A percentile compares a stretch with the other conserved stretches of the same genome.
Conservation (phyloP, 305 asterid genomes). For the Ajuga reptans region DNA sequence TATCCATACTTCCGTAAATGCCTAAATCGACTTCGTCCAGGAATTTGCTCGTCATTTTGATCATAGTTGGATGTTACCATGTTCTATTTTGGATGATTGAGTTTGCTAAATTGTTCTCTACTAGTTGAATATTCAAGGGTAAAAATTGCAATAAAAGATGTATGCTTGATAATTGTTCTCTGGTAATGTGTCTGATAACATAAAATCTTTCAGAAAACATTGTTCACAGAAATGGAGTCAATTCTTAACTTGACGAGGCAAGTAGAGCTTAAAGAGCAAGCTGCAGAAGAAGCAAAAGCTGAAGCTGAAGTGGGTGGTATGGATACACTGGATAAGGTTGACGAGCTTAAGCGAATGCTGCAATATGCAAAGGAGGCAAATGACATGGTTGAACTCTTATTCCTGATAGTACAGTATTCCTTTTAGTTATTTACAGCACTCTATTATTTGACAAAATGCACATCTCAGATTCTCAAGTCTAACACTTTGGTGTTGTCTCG, state of each 20-base stretch:
- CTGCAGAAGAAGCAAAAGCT: slow-evolving; percentile 46
- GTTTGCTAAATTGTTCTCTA: background rate
- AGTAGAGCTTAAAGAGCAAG: slow-evolving; percentile 64
- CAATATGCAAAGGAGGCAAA: slow-evolving; percentile 68
- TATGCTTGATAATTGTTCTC: background rate
- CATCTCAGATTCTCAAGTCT: background rate
- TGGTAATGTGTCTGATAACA: slow-evolving; percentile 6
- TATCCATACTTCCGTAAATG: background rate
- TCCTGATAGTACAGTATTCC: background rate
- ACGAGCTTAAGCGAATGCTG: slow-evolving; percentile 52
- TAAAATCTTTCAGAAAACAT: slow-evolving; percentile 46
- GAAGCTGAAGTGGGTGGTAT: slow-evolving; percentile 52
- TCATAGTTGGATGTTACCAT: background rate
- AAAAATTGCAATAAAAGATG: background rate
- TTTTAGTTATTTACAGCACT: background rate
- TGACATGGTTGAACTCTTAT: slow-evolving; percentile 49
- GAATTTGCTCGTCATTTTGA: background rate
- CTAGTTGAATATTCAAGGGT: background rate
- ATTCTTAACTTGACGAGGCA: slow-evolving; percentile 58
- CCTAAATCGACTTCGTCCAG: background rate
- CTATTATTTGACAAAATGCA: background rate
- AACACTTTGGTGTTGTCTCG: slow-evolving; percentile 10
- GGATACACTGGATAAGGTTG: slow-evolving; percentile 38
- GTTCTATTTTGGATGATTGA: background rate
- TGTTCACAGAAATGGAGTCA: slow-evolving; percentile 57